Conservation (phyloP, 73 alveolate genomes). For the Tetrahymena thermophila region DNA sequence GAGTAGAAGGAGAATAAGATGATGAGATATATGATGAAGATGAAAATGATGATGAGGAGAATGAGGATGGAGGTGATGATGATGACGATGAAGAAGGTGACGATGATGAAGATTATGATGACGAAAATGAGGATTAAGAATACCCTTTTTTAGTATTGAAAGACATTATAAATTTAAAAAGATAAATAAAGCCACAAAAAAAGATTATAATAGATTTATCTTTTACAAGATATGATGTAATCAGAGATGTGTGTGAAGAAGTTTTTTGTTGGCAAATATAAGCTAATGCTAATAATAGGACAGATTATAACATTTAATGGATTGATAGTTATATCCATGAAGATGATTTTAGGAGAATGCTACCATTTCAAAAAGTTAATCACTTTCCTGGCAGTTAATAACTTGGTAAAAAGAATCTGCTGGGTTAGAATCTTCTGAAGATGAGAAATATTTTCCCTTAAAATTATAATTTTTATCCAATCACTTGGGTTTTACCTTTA, state of each 20-base stretch:
- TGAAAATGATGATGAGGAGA: not conserved
- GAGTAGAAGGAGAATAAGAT: not conserved
- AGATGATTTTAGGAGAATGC: constrained; percentile 40
- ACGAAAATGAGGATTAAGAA: not conserved
- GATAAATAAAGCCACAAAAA: not conserved
- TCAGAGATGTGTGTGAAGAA: constrained; percentile 38
- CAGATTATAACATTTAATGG: constrained; percentile 52
- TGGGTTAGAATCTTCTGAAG: constrained; percentile 37
- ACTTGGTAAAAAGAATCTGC: constrained; percentile 43
- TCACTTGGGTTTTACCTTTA: constrained; percentile 60
- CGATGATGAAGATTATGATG: not conserved
- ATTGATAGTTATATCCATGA: constrained; percentile 30
- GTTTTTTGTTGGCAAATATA: constrained; percentile 28
- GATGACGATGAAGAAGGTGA: not conserved
- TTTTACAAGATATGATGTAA: constrained; percentile 41
- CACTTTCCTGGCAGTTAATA: constrained; percentile 59
- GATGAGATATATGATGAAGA: not conserved
- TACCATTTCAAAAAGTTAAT: constrained; percentile 41
- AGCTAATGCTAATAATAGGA: constrained; percentile 19
- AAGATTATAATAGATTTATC: constrained; percentile 18
- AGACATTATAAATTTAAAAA: not conserved
- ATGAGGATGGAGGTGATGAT: not conserved
- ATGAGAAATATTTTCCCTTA: constrained; percentile 41
- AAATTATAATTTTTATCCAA: constrained; percentile 47
- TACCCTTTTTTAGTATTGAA: not conserved